Conservation (phyloP, 176 grass and related monocot species). For the Musa beccarii region DNA sequence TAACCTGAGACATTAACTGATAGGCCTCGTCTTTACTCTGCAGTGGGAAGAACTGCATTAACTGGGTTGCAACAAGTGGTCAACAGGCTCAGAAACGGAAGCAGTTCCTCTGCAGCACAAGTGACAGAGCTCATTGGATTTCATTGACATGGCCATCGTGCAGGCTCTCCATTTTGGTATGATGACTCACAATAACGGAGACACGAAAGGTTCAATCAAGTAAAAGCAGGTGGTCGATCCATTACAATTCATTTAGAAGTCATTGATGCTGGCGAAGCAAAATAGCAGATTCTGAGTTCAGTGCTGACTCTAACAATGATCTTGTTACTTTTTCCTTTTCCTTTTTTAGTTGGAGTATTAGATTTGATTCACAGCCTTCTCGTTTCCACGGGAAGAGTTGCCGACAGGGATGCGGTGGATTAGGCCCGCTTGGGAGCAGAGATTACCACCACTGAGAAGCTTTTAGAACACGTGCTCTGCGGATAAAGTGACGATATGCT, state of each 20-base stretch:
- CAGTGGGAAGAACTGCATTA: constrained; percentile 19
- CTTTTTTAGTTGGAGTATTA: too few relatives aligned
- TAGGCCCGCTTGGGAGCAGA: not conserved
- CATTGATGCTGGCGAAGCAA: too few relatives aligned
- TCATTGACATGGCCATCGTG: constrained; percentile 55
- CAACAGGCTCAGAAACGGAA: constrained; percentile 18
- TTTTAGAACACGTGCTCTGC: too few relatives aligned
- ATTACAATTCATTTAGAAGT: too few relatives aligned
- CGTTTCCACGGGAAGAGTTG: not conserved
- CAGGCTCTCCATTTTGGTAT: constrained; percentile 31
- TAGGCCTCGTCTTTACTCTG: constrained; percentile 1
- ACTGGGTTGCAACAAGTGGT: not conserved
- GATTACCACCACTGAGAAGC: not conserved
- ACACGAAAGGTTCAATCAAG: too few relatives aligned
- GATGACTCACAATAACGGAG: not conserved
- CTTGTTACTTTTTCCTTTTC: too few relatives aligned
- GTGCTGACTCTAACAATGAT: too few relatives aligned
- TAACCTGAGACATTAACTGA: too few relatives aligned
- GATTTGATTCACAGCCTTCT: too few relatives aligned
- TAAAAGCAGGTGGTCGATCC: too few relatives aligned
- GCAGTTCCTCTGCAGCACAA: constrained; percentile 50
- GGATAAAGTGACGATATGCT: too few relatives aligned
- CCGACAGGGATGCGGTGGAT: not conserved
- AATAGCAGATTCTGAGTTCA: too few relatives aligned
- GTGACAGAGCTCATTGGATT: constrained; percentile 59